phyloP scores from a whole-genome alignment of 192 early-diverging fungal species.

The Allomyces macrogynus region DNA sequence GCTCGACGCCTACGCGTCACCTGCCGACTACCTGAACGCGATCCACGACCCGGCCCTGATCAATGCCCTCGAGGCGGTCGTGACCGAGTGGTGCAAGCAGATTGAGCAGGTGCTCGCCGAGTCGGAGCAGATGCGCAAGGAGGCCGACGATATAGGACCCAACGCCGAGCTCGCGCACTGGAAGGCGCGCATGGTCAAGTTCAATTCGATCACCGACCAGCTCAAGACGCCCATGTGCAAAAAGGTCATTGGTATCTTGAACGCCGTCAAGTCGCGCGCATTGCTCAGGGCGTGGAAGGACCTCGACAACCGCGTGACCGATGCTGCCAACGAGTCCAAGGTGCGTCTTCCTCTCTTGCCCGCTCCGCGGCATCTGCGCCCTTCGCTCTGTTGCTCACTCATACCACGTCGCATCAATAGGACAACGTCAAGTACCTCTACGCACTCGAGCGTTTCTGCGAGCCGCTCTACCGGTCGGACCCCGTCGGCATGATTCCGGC shows the following conservation, averaged over 20 bases:
- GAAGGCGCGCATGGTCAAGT: conserved; percentile 49
- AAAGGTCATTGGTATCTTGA: conserved; percentile 43
- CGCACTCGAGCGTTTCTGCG: conserved; percentile 43
- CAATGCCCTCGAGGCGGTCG: conserved; percentile 33
- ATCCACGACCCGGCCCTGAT: conserved; percentile 34
- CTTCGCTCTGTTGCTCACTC: neutral
- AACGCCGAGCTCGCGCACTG: conserved; percentile 48
- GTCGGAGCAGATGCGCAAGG: conserved; percentile 44
- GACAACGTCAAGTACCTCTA: conserved; percentile 49
- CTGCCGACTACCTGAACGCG: conserved; percentile 32
- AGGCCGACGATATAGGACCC: conserved; percentile 46
- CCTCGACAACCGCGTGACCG: conserved; percentile 39
- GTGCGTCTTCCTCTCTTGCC: conserved; percentile 4
- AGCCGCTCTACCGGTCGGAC: conserved; percentile 36
- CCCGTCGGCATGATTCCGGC: conserved; percentile 41
- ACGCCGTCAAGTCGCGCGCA: conserved; percentile 33
- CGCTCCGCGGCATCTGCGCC: too few relatives aligned
- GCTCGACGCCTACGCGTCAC: conserved; percentile 32
- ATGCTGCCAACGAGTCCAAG: conserved; percentile 48
- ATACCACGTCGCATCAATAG: conserved; percentile 5
- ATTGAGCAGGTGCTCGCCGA: conserved; percentile 46
- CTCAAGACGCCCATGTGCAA: conserved; percentile 34
- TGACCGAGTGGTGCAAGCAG: conserved; percentile 44
- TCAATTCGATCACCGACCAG: conserved; percentile 45
- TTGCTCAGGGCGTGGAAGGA: conserved; percentile 41